Percentiles rank a stretch among this genome's conserved stretches.
These are phyloP conservation scores for Aleurites moluccanus DNA, from an alignment of 441 rosid species.

Conservation along the genomic window DNA sequence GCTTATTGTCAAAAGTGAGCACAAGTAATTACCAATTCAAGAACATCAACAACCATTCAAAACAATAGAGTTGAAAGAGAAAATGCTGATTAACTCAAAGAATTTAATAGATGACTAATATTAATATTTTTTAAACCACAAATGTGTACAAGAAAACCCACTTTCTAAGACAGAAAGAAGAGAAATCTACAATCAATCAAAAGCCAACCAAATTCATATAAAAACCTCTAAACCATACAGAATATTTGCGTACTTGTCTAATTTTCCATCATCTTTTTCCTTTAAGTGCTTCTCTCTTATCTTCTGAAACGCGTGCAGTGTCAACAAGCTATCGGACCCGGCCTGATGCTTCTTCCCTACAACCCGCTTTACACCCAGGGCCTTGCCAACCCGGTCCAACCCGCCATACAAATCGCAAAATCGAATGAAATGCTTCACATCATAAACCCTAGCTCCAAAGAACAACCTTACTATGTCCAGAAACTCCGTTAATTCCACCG, in stretches of 20 bases:
- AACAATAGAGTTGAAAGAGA: neutral
- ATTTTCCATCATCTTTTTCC: slow-evolving; percentile 19
- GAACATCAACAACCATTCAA: neutral
- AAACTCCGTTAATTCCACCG: slow-evolving; percentile 38
- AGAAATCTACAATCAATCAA: slow-evolving; percentile 24
- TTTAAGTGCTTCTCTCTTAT: slow-evolving; percentile 42
- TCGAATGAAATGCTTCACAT: slow-evolving; percentile 60
- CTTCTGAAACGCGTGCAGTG: slow-evolving; percentile 52
- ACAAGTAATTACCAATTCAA: neutral
- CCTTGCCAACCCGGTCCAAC: slow-evolving; percentile 48
- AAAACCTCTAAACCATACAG: slow-evolving; percentile 53
- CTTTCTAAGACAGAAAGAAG: slow-evolving; percentile 23
- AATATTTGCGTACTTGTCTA: slow-evolving; percentile 58
- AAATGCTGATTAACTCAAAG: neutral
- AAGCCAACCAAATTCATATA: slow-evolving; percentile 10
- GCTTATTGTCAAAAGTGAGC: neutral
- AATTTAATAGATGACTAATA: slow-evolving; percentile 18
- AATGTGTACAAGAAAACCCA: slow-evolving; percentile 22
- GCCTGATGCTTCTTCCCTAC: slow-evolving; percentile 68
- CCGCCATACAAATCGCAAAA: slow-evolving; percentile 57
- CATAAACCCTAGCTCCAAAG: slow-evolving; percentile 52
- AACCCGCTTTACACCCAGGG: slow-evolving; percentile 43
- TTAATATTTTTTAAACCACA: slow-evolving; percentile 14
- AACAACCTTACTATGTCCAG: slow-evolving; percentile 39
- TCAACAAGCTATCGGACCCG: slow-evolving; percentile 66